Percentiles rank a stretch among this genome's conserved stretches.
These are phyloP conservation scores for Odontarrhena argentea DNA, from an alignment of 345 rosid species.

Conservation along the genomic window DNA sequence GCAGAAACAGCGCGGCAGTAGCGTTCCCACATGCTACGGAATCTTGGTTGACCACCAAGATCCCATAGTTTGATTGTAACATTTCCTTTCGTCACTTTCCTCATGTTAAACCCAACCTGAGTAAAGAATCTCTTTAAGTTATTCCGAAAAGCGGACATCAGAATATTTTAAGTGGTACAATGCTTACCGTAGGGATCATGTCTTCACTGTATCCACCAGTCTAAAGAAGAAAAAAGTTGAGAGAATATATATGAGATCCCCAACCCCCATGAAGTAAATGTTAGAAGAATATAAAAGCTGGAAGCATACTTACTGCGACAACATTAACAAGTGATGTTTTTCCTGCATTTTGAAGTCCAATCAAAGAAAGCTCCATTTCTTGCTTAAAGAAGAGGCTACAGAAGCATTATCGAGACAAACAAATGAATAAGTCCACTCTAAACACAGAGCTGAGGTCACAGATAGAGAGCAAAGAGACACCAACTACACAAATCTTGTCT, in stretches of 20 bases:
- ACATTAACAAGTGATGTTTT: conserved; percentile 86
- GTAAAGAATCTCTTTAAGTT: background rate
- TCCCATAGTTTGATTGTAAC: conserved; percentile 91
- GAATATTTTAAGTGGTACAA: background rate
- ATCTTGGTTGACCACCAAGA: conserved; percentile 80
- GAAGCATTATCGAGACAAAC: conserved; percentile 3
- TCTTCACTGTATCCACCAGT: conserved; percentile 93
- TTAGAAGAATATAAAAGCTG: background rate
- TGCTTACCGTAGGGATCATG: conserved; percentile 83
- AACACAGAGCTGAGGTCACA: background rate
- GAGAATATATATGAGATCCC: conserved; percentile 4
- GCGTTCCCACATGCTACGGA: conserved; percentile 83
- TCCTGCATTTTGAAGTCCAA: conserved; percentile 89
- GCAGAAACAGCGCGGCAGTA: conserved; percentile 80
- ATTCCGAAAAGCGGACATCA: background rate
- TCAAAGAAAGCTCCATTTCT: conserved; percentile 83
- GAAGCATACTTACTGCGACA: conserved; percentile 53
- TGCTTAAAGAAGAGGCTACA: conserved; percentile 84
- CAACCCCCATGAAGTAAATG: background rate
- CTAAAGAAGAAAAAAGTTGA: conserved; percentile 34
- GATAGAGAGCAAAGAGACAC: background rate
- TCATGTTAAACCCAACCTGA: conserved; percentile 91
- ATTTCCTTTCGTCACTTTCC: conserved; percentile 81
- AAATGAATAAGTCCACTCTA: background rate
- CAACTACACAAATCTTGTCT: background rate